Conservation (phyloP, 2,329 filamentous ascomycete species). For the Nothophaeocryptopus gaeumannii region DNA sequence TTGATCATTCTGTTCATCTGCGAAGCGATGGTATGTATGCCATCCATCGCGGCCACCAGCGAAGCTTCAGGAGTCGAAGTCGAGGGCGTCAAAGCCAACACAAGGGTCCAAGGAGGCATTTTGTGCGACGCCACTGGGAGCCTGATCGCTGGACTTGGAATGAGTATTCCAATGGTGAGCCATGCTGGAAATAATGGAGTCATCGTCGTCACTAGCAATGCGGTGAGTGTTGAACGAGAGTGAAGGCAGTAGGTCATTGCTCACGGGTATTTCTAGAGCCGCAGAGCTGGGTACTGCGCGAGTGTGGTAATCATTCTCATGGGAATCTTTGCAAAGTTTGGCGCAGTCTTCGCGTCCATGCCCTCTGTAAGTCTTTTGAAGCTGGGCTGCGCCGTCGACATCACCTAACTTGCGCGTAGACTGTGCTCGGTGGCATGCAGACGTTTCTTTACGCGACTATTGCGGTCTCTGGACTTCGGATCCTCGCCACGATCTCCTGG, state of each 20-base stretch:
- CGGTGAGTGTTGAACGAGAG: constrained; percentile 11
- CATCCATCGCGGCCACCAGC: constrained; percentile 19
- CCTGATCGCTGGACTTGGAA: constrained; percentile 16
- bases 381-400: too few relatives aligned
- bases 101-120: constrained; percentile 23
- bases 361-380: constrained; percentile 7
- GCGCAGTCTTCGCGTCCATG: constrained; percentile 21
- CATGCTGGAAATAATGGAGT: constrained; percentile 24
- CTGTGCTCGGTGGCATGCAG: constrained; percentile 49
- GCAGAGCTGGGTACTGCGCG: constrained; percentile 21
- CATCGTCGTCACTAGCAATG: constrained; percentile 23
- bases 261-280: constrained; percentile 13
- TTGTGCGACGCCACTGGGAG: constrained; percentile 20
- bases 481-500: constrained; percentile 67
- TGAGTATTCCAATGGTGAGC: constrained; percentile 21
- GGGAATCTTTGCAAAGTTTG: constrained; percentile 22
- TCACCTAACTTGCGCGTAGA: background rate
- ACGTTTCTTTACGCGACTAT: constrained; percentile 76
- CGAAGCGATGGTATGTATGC: constrained; percentile 24
- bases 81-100: constrained; percentile 20
- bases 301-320: constrained; percentile 18
- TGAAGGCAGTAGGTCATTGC: background rate
- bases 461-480: constrained; percentile 70
- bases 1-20: constrained; percentile 23
- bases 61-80: constrained; percentile 18